These are phyloP conservation scores for Aspergillus niger DNA, from an alignment of 2,329 filamentous ascomycete genomes.

Conservation along the genomic window DNA sequence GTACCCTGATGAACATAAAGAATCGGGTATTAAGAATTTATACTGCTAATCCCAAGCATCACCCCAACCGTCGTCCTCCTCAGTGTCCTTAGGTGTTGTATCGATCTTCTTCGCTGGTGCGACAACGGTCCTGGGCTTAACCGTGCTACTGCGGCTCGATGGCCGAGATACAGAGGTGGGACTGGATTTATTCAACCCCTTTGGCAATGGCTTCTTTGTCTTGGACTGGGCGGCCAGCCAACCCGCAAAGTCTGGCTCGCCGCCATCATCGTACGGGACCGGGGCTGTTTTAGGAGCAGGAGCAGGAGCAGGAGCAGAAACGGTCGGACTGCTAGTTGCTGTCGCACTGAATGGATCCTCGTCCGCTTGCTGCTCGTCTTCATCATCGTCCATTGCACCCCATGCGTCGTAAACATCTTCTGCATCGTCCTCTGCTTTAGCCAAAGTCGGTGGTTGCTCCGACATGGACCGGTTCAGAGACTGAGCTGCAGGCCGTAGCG, in stretches of 20 bases:
- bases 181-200: constrained; percentile 71
- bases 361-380: constrained; percentile 49
- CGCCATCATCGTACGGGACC: constrained; percentile 73
- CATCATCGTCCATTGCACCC: constrained; percentile 66
- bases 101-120: constrained; percentile 67
- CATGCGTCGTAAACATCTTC: constrained; percentile 72
- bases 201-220: constrained; percentile 77
- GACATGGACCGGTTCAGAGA: constrained; percentile 44
- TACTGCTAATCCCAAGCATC: constrained; percentile 49
- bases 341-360: constrained; percentile 45
- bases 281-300: constrained; percentile 36
- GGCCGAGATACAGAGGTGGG: constrained; percentile 42
- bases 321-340: constrained; percentile 25
- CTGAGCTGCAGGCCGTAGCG: constrained; percentile 28
- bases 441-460: constrained; percentile 40
- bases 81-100: constrained; percentile 57
- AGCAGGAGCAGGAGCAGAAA: constrained; percentile 25
- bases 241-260: constrained; percentile 92
- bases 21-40: not conserved
- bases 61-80: constrained; percentile 51
- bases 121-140: constrained; percentile 52
- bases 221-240: constrained; percentile 87
- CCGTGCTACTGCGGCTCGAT: constrained; percentile 37
- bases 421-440: constrained; percentile 53
- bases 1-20: no score